Conservation (phyloP, 2,329 filamentous ascomycete species). For the Fusarium lyarnte region DNA sequence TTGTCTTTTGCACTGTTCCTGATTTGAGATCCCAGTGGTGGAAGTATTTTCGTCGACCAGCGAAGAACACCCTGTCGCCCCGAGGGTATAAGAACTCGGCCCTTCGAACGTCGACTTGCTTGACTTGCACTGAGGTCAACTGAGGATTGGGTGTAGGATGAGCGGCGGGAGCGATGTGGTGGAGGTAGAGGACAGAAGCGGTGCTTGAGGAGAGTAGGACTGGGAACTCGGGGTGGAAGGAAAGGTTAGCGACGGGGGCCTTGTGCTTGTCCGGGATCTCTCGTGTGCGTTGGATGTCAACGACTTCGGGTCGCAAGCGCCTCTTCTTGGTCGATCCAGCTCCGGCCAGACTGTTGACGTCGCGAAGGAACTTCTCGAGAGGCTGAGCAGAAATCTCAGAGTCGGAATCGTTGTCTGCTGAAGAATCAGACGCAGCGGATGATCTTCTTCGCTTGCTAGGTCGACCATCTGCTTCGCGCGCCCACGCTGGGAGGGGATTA, state of each 20-base stretch:
- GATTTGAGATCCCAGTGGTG: constrained; percentile 91
- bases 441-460: constrained; percentile 63
- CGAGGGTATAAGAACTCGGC: constrained; percentile 79
- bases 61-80: constrained; percentile 85
- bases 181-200: constrained; percentile 85
- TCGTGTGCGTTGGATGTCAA: constrained; percentile 89
- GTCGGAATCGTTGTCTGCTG: constrained; percentile 66
- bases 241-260: constrained; percentile 82
- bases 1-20: constrained; percentile 84
- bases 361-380: constrained; percentile 81
- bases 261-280: constrained; percentile 84
- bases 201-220: constrained; percentile 90
- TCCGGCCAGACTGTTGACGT: constrained; percentile 73
- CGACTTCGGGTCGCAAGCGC: constrained; percentile 83
- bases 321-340: constrained; percentile 65
- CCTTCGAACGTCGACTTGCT: constrained; percentile 82
- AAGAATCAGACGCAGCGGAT: constrained; percentile 61
- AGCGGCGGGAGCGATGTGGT: constrained; percentile 83
- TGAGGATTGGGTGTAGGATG: constrained; percentile 85
- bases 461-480: constrained; percentile 59
- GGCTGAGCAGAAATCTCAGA: constrained; percentile 75
- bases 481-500: constrained; percentile 71
- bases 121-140: constrained; percentile 88
- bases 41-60: constrained; percentile 89
- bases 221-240: constrained; percentile 89